A percentile compares a stretch with the other conserved stretches of the same genome.
Evolutionary conservation across 2,329 filamentous ascomycete species (phyloP).

Genomic region (Colletotrichum ledebouriae): DNA sequence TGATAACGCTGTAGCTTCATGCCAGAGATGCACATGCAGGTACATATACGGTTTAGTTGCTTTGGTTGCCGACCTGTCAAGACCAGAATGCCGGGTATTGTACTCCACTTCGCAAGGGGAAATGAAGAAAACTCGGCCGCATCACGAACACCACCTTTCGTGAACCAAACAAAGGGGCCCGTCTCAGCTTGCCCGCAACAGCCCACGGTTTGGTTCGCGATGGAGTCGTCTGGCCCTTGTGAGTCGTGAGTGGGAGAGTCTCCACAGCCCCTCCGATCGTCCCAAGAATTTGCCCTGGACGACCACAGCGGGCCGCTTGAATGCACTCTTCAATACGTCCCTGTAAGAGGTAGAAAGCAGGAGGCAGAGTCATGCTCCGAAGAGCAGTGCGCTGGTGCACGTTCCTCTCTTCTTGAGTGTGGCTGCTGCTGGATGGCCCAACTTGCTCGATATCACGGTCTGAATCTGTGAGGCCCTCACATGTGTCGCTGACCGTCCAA

Average conservation of each 20-base stretch:
- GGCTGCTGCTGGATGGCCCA: neutral
- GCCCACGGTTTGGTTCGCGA: slow-evolving; percentile 12
- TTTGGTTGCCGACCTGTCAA: slow-evolving; percentile 25
- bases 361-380: slow-evolving; percentile 15
- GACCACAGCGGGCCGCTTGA: slow-evolving; percentile 26
- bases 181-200: slow-evolving; percentile 3
- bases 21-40: slow-evolving; percentile 17
- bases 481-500: slow-evolving; percentile 8
- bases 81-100: slow-evolving; percentile 12
- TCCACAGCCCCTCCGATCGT: slow-evolving; percentile 58
- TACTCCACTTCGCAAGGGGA: slow-evolving; percentile 3
- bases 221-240: slow-evolving; percentile 10
- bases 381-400: slow-evolving; percentile 9
- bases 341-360: slow-evolving; percentile 19
- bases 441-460: neutral
- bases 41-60: slow-evolving; percentile 1
- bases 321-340: slow-evolving; percentile 12
- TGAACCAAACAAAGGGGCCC: too few species aligned
- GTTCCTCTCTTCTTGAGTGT: neutral
- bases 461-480: slow-evolving; percentile 18
- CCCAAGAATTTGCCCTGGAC: slow-evolving; percentile 54
- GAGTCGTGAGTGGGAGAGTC: slow-evolving; percentile 23
- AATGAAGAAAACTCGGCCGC: neutral
- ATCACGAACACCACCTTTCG: slow-evolving; percentile 8
- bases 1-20: slow-evolving; percentile 20